Conservation (phyloP, 2,329 filamentous ascomycete species). For the Colletotrichum limetticola region DNA sequence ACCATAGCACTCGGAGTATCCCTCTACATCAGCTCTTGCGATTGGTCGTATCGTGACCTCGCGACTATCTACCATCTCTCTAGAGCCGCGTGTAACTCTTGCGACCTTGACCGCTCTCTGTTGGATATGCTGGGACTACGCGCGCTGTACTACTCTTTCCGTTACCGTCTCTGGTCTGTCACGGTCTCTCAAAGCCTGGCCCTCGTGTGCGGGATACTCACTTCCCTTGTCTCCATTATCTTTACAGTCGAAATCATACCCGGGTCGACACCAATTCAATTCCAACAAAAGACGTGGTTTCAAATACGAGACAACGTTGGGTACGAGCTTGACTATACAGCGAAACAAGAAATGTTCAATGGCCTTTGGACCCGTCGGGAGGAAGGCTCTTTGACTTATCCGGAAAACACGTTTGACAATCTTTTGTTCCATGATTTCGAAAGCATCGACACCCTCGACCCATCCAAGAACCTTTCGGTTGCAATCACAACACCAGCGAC, state of each 20-base stretch:
- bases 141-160: constrained; percentile 7
- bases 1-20: not conserved
- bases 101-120: not conserved
- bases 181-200: constrained; percentile 11
- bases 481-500: constrained; percentile 2
- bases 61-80: constrained; percentile 9
- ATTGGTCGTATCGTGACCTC: not conserved
- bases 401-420: constrained; percentile 9
- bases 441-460: not conserved
- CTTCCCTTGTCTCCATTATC: constrained; percentile 6
- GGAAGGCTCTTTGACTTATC: constrained; percentile 7
- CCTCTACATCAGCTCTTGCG: constrained; percentile 15
- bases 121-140: constrained; percentile 15
- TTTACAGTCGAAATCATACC: constrained; percentile 5
- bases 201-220: constrained; percentile 15
- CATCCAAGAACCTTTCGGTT: not conserved
- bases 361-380: not conserved
- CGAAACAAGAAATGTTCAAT: not conserved
- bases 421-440: constrained; percentile 3
- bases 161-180: not conserved
- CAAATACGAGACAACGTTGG: not conserved
- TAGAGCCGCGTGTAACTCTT: not conserved
- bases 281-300: constrained; percentile 13
- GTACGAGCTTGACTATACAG: not conserved
- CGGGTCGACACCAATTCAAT: not conserved